Evolutionary conservation across 345 rosid genomes (phyloP).

Genomic region (Eucalyptus tenuipes): DNA sequence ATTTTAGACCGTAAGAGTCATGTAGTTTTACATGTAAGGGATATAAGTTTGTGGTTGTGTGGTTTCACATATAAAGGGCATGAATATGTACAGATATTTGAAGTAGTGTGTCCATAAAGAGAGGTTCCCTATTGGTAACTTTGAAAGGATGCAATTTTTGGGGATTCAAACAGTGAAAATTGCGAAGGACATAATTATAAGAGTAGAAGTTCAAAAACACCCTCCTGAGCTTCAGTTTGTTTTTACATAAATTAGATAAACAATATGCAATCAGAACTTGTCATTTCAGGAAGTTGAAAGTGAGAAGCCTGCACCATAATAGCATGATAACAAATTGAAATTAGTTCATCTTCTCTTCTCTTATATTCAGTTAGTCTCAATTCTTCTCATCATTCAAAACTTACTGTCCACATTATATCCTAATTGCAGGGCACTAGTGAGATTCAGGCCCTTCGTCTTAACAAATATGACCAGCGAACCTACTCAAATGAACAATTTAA

Average conservation of each 20-base stretch:
- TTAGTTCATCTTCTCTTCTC: too few species aligned
- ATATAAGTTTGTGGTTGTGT: too few species aligned
- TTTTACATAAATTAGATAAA: background rate
- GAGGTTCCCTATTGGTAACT: background rate
- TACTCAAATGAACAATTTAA: background rate
- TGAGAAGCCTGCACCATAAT: background rate
- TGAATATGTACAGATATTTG: too few species aligned
- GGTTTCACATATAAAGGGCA: too few species aligned
- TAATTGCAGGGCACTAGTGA: background rate
- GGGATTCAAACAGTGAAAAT: background rate
- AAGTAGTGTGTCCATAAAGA: background rate
- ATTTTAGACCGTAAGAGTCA: too few species aligned
- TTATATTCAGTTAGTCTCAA: too few species aligned
- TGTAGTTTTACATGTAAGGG: too few species aligned
- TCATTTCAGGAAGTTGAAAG: background rate
- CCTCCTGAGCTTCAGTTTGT: background rate
- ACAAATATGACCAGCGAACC: background rate
- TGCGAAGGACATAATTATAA: background rate
- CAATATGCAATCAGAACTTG: background rate
- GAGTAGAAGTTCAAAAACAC: background rate
- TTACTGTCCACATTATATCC: too few species aligned
- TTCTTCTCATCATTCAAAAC: too few species aligned
- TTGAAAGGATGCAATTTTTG: background rate
- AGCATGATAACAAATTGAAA: background rate
- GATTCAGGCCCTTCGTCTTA: background rate